Evolutionary conservation across 805 yeast genomes (phyloP), one percentile per base, ranked within the genome.

Genomic region (Metschnikowia colocasiae): DNA sequence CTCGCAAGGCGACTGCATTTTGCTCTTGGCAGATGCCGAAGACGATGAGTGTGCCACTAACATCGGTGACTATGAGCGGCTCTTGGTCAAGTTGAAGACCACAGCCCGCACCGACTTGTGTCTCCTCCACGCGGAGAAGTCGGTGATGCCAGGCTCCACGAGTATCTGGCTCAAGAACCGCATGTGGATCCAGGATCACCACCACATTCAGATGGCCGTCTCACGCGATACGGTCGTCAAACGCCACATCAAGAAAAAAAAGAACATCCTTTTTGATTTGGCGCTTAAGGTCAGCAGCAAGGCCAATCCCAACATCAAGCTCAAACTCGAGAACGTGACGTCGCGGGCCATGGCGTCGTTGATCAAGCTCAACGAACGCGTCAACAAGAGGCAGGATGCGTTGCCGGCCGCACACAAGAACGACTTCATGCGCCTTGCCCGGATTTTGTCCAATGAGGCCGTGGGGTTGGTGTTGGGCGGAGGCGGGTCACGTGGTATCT

Each of bases 391-490:
- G 18, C 62, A 62, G 4, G 45, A 55, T 4, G 19, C 43, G 2
- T 42, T 41, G 10, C 54, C 57, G 2, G 43, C 58, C 9, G 54
- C 54, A 6, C 59, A 59, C 38, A 60, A 59, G 31, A 85, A 84
- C 62, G 99, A 92, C 63, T 94, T 94, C 62, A 73, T 88, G 64
- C 76, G 99, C 48, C 67, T 92, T 31, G 98, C 99, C 0, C 76
- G 99, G 58, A 78, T 94, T 7, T 67, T 92, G 13, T 87, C 97
- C 0, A 96, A 96, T 6, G 89, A 90, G 61, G 96, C 97, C 0
- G 87, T 94, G 34, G 99, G 98, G 0, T 71, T 94, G 16, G 97
- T 92, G 5, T 71, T 92, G 3, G 99, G 99, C 6, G 99, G 99
- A 12, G 99, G 99, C 34, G 99, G 99, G 36, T 96, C 98, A 0